Conservation (phyloP, 352 stramenopile genomes). For the Detonula confervacea region DNA sequence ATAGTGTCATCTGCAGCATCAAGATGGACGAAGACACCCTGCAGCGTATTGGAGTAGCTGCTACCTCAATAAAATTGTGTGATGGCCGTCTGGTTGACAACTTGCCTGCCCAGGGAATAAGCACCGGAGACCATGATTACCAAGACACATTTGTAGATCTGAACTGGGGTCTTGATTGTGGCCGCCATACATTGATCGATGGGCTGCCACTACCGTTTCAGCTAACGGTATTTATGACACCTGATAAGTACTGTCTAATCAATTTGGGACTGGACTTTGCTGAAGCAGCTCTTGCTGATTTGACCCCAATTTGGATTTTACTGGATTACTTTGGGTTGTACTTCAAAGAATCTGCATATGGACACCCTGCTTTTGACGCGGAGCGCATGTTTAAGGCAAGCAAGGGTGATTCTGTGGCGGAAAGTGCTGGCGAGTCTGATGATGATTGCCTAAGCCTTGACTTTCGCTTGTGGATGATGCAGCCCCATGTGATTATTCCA, state of each 20-base stretch:
- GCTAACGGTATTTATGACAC: constrained; percentile 81
- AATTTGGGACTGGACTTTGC: constrained; percentile 78
- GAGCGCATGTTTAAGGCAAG: constrained; percentile 42
- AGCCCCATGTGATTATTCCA: constrained; percentile 56
- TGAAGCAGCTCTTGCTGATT: constrained; percentile 66
- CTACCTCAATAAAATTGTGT: constrained; percentile 48
- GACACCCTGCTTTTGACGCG: constrained; percentile 75
- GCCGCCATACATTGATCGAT: constrained; percentile 62
- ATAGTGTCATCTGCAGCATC: constrained; percentile 61
- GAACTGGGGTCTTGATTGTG: constrained; percentile 74
- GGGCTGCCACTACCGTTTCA: constrained; percentile 76
- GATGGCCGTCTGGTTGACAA: constrained; percentile 32
- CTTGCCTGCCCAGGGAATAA: constrained; percentile 40
- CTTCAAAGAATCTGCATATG: constrained; percentile 76
- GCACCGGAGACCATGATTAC: constrained; percentile 21
- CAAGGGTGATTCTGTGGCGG: constrained; percentile 23
- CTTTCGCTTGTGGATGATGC: constrained; percentile 75
- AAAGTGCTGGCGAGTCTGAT: constrained; percentile 14
- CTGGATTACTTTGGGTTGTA: constrained; percentile 84
- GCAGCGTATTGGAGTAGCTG: constrained; percentile 48
- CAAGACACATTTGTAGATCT: constrained; percentile 65
- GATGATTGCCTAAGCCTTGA: constrained; percentile 74
- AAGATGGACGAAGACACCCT: constrained; percentile 54
- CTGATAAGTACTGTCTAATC: constrained; percentile 73
- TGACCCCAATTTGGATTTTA: constrained; percentile 78